These are phyloP conservation scores for Mallotus repandus DNA, from an alignment of 441 rosid genomes.

Conservation along the genomic window DNA sequence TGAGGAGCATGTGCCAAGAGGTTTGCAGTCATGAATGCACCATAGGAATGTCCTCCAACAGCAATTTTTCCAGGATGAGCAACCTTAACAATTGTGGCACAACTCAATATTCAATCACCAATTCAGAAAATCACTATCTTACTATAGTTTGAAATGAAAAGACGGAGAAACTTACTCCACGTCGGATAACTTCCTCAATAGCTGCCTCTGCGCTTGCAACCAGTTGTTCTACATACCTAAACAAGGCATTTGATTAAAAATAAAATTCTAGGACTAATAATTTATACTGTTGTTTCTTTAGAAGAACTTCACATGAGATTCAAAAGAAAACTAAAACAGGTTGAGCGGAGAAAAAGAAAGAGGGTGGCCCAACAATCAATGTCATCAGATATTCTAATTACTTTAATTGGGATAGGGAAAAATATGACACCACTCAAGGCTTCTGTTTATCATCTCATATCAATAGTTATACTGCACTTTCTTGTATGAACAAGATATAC, in stretches of 20 bases:
- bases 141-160: slow-evolving; percentile 9
- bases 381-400: not conserved
- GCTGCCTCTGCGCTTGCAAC: slow-evolving; percentile 98
- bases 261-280: not conserved
- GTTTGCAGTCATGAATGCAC: slow-evolving; percentile 98
- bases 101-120: slow-evolving; percentile 22
- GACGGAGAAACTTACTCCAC: slow-evolving; percentile 60
- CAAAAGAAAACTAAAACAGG: not conserved
- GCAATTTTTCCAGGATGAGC: slow-evolving; percentile 87
- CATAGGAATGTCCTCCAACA: slow-evolving; percentile 97
- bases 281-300: not conserved
- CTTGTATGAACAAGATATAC: not conserved
- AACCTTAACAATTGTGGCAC: slow-evolving; percentile 45
- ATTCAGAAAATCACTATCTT: slow-evolving; percentile 12
- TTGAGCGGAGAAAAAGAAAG: not conserved
- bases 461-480: not conserved
- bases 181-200: slow-evolving; percentile 87
- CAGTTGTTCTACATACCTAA: slow-evolving; percentile 88
- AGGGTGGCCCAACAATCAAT: not conserved
- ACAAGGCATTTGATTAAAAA: slow-evolving; percentile 15
- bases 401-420: too few relatives aligned
- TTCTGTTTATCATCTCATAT: not conserved
- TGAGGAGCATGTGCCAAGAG: slow-evolving; percentile 97
- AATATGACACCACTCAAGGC: not conserved
- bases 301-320: not conserved